Percentiles rank a stretch among this genome's conserved stretches.
phyloP scores from a whole-genome alignment of 2,329 filamentous ascomycete species.

The Pleochaeta shiraiana region DNA sequence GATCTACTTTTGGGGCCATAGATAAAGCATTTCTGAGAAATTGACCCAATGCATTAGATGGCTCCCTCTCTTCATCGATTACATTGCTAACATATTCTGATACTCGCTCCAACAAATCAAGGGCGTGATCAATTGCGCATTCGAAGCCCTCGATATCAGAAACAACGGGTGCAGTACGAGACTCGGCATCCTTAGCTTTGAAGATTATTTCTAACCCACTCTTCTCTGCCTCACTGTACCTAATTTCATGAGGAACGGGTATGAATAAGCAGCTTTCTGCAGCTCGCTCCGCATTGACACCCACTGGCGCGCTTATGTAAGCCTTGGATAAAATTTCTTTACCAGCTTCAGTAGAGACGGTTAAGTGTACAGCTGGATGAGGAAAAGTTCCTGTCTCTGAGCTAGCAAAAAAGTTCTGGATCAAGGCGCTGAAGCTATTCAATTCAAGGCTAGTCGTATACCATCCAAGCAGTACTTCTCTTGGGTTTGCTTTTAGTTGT shows the following conservation, averaged over 20 bases:
- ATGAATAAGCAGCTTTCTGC: conserved; percentile 96
- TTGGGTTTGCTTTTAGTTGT: conserved; percentile 81
- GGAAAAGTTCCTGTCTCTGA: conserved; percentile 95
- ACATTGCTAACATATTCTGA: conserved; percentile 84
- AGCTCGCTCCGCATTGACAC: conserved; percentile 83
- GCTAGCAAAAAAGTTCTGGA: conserved; percentile 98
- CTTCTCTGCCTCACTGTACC: conserved; percentile 63
- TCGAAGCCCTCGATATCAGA: conserved; percentile 84
- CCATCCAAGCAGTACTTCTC: conserved; percentile 91
- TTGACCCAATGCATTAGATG: conserved; percentile 81
- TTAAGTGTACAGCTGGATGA: conserved; percentile 93
- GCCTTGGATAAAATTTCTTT: conserved; percentile 75
- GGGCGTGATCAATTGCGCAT: conserved; percentile 65
- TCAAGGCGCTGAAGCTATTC: conserved; percentile 95
- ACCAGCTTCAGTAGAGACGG: conserved; percentile 74
- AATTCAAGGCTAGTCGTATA: conserved; percentile 94
- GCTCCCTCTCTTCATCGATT: conserved; percentile 77
- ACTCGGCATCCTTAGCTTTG: conserved; percentile 57
- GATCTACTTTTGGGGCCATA: conserved; percentile 84
- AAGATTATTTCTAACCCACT: conserved; percentile 66
- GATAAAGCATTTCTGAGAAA: conserved; percentile 87
- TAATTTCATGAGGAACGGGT: conserved; percentile 85
- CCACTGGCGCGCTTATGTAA: conserved; percentile 90
- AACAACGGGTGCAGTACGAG: conserved; percentile 48
- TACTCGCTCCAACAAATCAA: conserved; percentile 77